Evolutionary conservation across 805 yeast genomes (phyloP).

Genomic region (Barnettozyma populi): DNA sequence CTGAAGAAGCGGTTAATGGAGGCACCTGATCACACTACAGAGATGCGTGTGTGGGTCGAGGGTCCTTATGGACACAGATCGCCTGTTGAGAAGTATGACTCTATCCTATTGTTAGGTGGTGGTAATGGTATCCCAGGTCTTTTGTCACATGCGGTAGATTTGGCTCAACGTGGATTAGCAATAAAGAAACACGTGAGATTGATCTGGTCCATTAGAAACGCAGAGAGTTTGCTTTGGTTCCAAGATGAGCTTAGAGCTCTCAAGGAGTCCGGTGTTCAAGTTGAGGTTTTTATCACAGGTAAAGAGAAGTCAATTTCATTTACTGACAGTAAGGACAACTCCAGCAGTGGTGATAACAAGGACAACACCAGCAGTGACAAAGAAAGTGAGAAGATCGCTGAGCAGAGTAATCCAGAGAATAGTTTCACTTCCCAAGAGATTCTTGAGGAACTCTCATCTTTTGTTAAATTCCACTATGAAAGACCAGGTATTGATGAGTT

Average conservation of each 20-base stretch:
- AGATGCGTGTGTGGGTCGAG: slow-evolving; percentile 38
- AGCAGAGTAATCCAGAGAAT: neutral
- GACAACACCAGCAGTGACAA: slow-evolving; percentile 2
- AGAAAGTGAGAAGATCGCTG: neutral
- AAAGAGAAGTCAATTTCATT: neutral
- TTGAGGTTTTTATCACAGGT: slow-evolving; percentile 36
- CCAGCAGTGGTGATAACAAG: neutral
- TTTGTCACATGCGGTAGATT: slow-evolving; percentile 33
- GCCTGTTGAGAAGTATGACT: slow-evolving; percentile 32
- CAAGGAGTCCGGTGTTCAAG: slow-evolving; percentile 21
- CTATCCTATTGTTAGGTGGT: slow-evolving; percentile 39
- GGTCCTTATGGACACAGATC: slow-evolving; percentile 52
- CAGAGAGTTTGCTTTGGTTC: slow-evolving; percentile 45
- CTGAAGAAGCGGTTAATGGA: slow-evolving; percentile 30
- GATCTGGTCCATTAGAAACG: slow-evolving; percentile 60
- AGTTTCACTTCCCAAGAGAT: neutral
- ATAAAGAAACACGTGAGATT: slow-evolving; percentile 35
- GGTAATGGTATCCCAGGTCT: slow-evolving; percentile 50
- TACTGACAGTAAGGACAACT: neutral
- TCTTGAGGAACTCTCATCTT: neutral
- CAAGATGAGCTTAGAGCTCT: slow-evolving; percentile 35
- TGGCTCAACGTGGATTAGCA: slow-evolving; percentile 17
- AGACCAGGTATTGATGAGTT: slow-evolving; percentile 43
- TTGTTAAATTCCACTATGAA: slow-evolving; percentile 31
- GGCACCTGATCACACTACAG: slow-evolving; percentile 25